These are phyloP conservation scores for Dimargaris xerosporica DNA, from an alignment of 192 early-diverging fungal species.

Conservation along the genomic window DNA sequence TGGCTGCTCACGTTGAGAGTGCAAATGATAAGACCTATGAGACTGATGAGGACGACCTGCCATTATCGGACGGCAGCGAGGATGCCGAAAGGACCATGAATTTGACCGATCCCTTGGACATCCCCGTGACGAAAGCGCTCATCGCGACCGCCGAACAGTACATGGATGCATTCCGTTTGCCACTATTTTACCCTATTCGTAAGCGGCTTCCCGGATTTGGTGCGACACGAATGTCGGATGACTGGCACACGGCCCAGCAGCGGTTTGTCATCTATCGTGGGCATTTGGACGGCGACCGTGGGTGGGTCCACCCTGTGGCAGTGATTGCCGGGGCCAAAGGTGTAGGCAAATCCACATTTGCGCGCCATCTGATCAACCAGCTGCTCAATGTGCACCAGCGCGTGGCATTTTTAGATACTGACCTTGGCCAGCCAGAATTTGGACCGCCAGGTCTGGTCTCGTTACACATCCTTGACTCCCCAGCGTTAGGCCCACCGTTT, in stretches of 20 bases:
- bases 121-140: no score
- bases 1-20: no score
- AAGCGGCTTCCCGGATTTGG: neutral
- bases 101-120: no score
- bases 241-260: neutral
- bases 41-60: no score
- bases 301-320: neutral
- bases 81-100: no score
- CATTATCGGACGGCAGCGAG: no score
- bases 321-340: neutral
- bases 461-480: slow-evolving; percentile 49
- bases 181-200: neutral
- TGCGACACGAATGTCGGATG: neutral
- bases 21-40: no score
- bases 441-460: slow-evolving; percentile 65
- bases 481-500: slow-evolving; percentile 75
- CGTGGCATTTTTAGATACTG: slow-evolving; percentile 79
- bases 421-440: slow-evolving; percentile 85
- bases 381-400: slow-evolving; percentile 47
- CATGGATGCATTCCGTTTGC: neutral
- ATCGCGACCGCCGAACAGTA: neutral
- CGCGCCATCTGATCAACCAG: slow-evolving; percentile 58
- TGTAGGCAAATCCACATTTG: slow-evolving; percentile 76
- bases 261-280: neutral
- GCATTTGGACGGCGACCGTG: no score